Conservation (phyloP, 1,284 basidiomycete species). For the Caloboletus firmus region DNA sequence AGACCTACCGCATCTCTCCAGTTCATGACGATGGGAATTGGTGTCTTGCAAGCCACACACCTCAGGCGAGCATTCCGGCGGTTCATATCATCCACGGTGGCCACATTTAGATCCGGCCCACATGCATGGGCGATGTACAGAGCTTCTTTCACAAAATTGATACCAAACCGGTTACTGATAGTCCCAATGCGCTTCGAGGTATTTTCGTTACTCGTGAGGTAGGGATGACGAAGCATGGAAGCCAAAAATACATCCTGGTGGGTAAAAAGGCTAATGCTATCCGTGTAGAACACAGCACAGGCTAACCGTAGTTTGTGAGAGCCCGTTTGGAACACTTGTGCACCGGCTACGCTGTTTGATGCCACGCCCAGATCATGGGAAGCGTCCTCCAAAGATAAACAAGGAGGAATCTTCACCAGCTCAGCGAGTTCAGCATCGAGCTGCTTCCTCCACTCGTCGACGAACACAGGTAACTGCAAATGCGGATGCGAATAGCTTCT, state of each 20-base stretch:
- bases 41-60: neutral
- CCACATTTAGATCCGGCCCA: slow-evolving; percentile 14
- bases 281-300: slow-evolving; percentile 2
- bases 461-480: slow-evolving; percentile 14
- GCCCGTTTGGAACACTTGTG: too few species aligned
- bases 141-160: slow-evolving; percentile 2
- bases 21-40: neutral
- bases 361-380: neutral
- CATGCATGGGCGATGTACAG: slow-evolving; percentile 3
- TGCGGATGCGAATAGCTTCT: slow-evolving; percentile 5
- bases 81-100: slow-evolving; percentile 21
- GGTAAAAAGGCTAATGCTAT: neutral
- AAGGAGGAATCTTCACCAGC: slow-evolving; percentile 9
- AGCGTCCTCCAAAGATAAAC: neutral
- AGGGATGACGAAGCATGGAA: neutral
- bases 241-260: neutral
- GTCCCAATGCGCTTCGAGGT: neutral
- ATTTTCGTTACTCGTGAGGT: neutral
- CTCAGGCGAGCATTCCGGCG: slow-evolving; percentile 9
- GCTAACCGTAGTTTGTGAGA: slow-evolving; percentile 5
- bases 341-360: neutral
- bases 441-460: slow-evolving; percentile 11
- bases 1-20: slow-evolving; percentile 4
- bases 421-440: slow-evolving; percentile 9
- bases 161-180: neutral